phyloP scores from a whole-genome alignment of 192 early-diverging fungal genomes.

The Backusella sp. region DNA sequence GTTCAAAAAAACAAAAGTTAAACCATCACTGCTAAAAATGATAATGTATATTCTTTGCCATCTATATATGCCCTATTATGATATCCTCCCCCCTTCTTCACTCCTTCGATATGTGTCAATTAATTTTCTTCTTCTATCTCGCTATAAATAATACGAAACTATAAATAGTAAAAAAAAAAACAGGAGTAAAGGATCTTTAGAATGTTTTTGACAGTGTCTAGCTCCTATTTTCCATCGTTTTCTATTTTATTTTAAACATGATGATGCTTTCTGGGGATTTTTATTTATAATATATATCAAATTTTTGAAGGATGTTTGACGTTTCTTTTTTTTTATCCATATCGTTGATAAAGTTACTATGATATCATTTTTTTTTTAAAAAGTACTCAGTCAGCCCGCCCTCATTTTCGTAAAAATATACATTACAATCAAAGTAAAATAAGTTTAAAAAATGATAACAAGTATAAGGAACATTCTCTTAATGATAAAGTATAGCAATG shows the following conservation, averaged over 20 bases:
- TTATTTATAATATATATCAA: too few species aligned
- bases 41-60: not conserved
- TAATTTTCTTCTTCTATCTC: not conserved
- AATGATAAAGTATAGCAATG: too few species aligned
- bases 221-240: not conserved
- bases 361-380: too few species aligned
- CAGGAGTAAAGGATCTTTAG: not conserved
- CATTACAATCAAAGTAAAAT: too few species aligned
- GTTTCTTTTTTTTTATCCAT: too few species aligned
- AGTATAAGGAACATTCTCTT: too few species aligned
- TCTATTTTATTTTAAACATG: not conserved
- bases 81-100: not conserved
- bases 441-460: too few species aligned
- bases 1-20: constrained; percentile 2
- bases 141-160: not conserved
- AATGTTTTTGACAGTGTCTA: not conserved
- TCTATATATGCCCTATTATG: not conserved
- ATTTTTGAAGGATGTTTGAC: too few species aligned
- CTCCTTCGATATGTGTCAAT: not conserved
- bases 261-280: not conserved
- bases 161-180: not conserved
- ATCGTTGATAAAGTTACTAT: too few species aligned
- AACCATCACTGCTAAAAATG: not conserved
- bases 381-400: too few species aligned
- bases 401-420: too few species aligned